These are phyloP conservation scores for Phytophthora hybrid DNA, from an alignment of 352 stramenopile genomes.

Conservation along the genomic window DNA sequence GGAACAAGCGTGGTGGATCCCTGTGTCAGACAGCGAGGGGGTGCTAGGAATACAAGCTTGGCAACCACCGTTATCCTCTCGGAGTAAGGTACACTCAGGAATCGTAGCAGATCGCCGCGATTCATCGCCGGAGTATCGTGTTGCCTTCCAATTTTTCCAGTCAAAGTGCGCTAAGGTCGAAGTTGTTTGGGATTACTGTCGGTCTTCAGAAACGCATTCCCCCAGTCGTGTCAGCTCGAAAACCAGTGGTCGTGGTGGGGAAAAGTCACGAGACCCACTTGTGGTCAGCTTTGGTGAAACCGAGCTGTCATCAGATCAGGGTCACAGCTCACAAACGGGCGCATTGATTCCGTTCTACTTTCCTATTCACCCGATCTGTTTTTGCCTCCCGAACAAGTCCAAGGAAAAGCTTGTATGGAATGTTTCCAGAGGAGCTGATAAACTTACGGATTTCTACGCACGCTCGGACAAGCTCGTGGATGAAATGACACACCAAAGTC, in stretches of 20 bases:
- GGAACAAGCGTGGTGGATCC: slow-evolving; percentile 54
- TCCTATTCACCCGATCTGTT: slow-evolving; percentile 78
- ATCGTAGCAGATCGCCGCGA: background rate
- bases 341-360: slow-evolving; percentile 74
- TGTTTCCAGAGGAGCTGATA: slow-evolving; percentile 65
- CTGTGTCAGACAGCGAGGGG: slow-evolving; percentile 23
- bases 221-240: background rate
- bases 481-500: slow-evolving; percentile 78
- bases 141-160: slow-evolving; percentile 75
- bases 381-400: slow-evolving; percentile 74
- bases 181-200: slow-evolving; percentile 67
- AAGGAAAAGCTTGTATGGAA: slow-evolving; percentile 77
- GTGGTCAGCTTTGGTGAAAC: background rate
- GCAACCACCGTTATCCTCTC: slow-evolving; percentile 4
- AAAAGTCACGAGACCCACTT: background rate
- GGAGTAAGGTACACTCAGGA: slow-evolving; percentile 12
- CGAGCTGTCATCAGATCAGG: slow-evolving; percentile 8
- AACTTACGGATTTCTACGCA: slow-evolving; percentile 73
- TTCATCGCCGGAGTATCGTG: slow-evolving; percentile 42
- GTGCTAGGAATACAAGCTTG: slow-evolving; percentile 7
- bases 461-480: slow-evolving; percentile 75
- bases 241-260: background rate
- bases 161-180: slow-evolving; percentile 71
- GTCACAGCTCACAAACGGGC: background rate
- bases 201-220: slow-evolving; percentile 4